These are phyloP conservation scores for Phytophthora cryptogea DNA, from an alignment of 352 stramenopile genomes.

Conservation along the genomic window DNA sequence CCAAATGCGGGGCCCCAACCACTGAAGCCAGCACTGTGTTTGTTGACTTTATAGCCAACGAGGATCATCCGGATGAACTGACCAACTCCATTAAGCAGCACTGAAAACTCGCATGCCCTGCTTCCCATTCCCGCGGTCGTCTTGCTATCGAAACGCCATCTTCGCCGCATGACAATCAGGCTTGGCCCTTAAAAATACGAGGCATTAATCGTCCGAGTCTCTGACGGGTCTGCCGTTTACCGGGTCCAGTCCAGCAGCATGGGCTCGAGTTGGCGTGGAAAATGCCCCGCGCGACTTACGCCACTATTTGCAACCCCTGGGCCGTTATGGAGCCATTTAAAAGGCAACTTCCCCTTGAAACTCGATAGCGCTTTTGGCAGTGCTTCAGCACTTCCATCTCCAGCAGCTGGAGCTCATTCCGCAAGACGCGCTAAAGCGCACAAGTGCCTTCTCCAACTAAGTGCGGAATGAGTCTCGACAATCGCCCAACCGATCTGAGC, in stretches of 20 bases:
- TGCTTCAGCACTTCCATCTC: not conserved
- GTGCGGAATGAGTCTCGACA: slow-evolving; percentile 9
- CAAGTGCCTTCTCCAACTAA: slow-evolving; percentile 2
- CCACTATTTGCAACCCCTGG: slow-evolving; percentile 8
- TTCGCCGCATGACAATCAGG: slow-evolving; percentile 12
- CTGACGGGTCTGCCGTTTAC: slow-evolving; percentile 17
- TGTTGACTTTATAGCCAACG: not conserved
- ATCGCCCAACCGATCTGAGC: slow-evolving; percentile 13
- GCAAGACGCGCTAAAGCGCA: slow-evolving; percentile 25
- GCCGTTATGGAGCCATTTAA: slow-evolving; percentile 23
- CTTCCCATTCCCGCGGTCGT: slow-evolving; percentile 9
- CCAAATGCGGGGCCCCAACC: slow-evolving; percentile 30
- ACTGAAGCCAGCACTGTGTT: slow-evolving; percentile 19
- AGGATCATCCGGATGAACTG: not conserved
- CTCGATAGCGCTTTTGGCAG: slow-evolving; percentile 25
- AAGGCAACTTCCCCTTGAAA: slow-evolving; percentile 21
- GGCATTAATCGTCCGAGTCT: slow-evolving; percentile 12
- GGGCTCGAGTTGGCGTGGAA: slow-evolving; percentile 26
- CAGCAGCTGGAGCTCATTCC: slow-evolving; percentile 31
- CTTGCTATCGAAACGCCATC: slow-evolving; percentile 1
- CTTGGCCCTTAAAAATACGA: slow-evolving; percentile 9
- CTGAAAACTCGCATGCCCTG: not conserved
- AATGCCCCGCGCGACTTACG: slow-evolving; percentile 18
- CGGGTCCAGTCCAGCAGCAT: slow-evolving; percentile 19
- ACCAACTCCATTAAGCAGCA: slow-evolving; percentile 2